A percentile compares a stretch with the other conserved stretches of the same genome.
phyloP scores from a whole-genome alignment of 495 filamentous ascomycete genomes.

The Achaetomiella virescens region DNA sequence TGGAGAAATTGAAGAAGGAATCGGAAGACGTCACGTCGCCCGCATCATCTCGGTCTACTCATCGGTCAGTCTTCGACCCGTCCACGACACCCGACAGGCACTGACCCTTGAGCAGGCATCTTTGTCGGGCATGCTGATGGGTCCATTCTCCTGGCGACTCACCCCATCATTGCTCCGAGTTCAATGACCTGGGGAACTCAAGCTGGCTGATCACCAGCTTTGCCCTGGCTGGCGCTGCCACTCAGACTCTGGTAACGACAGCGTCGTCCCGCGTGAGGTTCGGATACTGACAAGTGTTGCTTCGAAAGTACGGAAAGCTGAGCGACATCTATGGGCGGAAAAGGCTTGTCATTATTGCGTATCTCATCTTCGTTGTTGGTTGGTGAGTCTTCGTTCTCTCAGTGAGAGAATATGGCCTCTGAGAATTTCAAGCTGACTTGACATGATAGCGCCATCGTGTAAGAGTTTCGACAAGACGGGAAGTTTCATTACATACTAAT shows the following conservation, averaged over 20 bases:
- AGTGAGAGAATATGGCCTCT: too few species aligned
- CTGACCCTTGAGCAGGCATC: slow-evolving; percentile 40
- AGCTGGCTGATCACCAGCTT: slow-evolving; percentile 66
- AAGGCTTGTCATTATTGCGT: slow-evolving; percentile 33
- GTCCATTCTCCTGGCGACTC: slow-evolving; percentile 57
- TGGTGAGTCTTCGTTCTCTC: slow-evolving; percentile 28
- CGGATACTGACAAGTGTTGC: slow-evolving; percentile 9
- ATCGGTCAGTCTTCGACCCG: neutral
- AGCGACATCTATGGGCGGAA: slow-evolving; percentile 48
- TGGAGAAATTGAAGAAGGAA: slow-evolving; percentile 5
- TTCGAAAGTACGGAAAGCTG: slow-evolving; percentile 42
- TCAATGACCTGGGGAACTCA: slow-evolving; percentile 51
- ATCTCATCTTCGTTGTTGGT: slow-evolving; percentile 40
- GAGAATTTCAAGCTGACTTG: neutral
- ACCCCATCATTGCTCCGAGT: slow-evolving; percentile 62
- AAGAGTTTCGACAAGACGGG: slow-evolving; percentile 1
- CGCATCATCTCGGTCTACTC: slow-evolving; percentile 18
- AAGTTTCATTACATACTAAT: neutral
- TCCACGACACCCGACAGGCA: neutral
- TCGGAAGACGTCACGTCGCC: slow-evolving; percentile 5
- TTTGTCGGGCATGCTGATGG: slow-evolving; percentile 59
- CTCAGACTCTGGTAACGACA: slow-evolving; percentile 47
- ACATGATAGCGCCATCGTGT: slow-evolving; percentile 34
- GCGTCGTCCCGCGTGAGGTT: too few species aligned
- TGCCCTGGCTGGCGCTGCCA: slow-evolving; percentile 52